phyloP scores from a whole-genome alignment of 1,284 basidiomycete genomes.

The Ganoderma sinense region DNA sequence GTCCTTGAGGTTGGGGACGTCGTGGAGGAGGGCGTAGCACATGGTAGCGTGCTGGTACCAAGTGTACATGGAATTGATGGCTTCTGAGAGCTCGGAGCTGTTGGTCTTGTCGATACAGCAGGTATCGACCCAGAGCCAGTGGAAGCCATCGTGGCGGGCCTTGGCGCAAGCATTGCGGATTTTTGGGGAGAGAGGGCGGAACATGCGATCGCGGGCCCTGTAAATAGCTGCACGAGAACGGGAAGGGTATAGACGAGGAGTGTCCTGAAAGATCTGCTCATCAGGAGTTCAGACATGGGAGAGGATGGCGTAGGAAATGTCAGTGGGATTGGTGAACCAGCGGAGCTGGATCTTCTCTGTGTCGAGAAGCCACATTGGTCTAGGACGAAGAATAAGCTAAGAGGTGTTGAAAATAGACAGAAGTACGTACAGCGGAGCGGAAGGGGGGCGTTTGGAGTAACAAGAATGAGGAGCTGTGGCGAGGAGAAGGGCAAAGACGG shows the following conservation, averaged over 20 bases:
- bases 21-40: slow-evolving; percentile 30
- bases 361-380: slow-evolving; percentile 25
- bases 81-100: slow-evolving; percentile 29
- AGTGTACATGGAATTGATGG: slow-evolving; percentile 30
- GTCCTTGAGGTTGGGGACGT: slow-evolving; percentile 16
- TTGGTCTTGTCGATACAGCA: slow-evolving; percentile 29
- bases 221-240: slow-evolving; percentile 7
- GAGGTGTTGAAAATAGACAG: not conserved
- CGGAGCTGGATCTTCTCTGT: slow-evolving; percentile 21
- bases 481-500: not conserved
- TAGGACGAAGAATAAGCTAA: not conserved
- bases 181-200: slow-evolving; percentile 19
- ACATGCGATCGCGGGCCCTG: slow-evolving; percentile 7
- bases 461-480: too few relatives aligned
- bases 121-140: slow-evolving; percentile 28
- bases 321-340: slow-evolving; percentile 11
- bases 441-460: not conserved
- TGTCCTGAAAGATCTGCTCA: slow-evolving; percentile 24
- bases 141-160: slow-evolving; percentile 21
- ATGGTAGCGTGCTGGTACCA: slow-evolving; percentile 22
- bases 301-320: slow-evolving; percentile 28
- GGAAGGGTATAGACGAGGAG: not conserved
- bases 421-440: not conserved
- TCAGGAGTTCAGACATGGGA: slow-evolving; percentile 25
- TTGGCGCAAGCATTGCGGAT: slow-evolving; percentile 18